phyloP scores from a whole-genome alignment of 805 yeast genomes.

The Saccharomycopsis schoenii region DNA sequence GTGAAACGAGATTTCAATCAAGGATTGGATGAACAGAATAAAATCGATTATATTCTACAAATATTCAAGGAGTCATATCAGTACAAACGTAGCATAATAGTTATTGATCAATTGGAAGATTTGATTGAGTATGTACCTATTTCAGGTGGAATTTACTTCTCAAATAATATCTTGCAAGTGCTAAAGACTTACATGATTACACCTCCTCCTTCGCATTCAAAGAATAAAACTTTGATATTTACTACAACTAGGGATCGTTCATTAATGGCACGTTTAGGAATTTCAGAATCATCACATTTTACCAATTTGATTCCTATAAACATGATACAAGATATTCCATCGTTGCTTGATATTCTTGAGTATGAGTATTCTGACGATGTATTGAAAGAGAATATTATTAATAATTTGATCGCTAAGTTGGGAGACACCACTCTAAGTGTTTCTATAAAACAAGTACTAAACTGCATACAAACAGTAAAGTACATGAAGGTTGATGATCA shows the following conservation, averaged over 20 bases:
- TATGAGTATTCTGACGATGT: not conserved
- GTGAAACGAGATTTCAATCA: slow-evolving; percentile 21
- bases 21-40: slow-evolving; percentile 65
- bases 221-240: slow-evolving; percentile 73
- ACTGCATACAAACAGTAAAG: not conserved
- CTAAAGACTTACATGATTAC: slow-evolving; percentile 71
- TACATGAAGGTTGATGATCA: not conserved
- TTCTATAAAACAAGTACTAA: not conserved
- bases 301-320: not conserved
- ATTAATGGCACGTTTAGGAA: not conserved
- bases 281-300: not conserved
- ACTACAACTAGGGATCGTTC: slow-evolving; percentile 53
- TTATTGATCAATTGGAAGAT: slow-evolving; percentile 85
- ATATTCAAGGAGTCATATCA: slow-evolving; percentile 90
- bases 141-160: slow-evolving; percentile 74
- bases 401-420: not conserved
- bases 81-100: slow-evolving; percentile 81
- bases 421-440: not conserved
- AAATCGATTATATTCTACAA: slow-evolving; percentile 77
- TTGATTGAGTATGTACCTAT: slow-evolving; percentile 92
- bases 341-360: not conserved
- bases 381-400: not conserved
- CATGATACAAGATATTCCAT: not conserved
- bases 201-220: slow-evolving; percentile 67
- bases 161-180: slow-evolving; percentile 78